Evolutionary conservation across 2,329 filamentous ascomycete species (phyloP).

Genomic region (Pseudogymnoascus sp.): DNA sequence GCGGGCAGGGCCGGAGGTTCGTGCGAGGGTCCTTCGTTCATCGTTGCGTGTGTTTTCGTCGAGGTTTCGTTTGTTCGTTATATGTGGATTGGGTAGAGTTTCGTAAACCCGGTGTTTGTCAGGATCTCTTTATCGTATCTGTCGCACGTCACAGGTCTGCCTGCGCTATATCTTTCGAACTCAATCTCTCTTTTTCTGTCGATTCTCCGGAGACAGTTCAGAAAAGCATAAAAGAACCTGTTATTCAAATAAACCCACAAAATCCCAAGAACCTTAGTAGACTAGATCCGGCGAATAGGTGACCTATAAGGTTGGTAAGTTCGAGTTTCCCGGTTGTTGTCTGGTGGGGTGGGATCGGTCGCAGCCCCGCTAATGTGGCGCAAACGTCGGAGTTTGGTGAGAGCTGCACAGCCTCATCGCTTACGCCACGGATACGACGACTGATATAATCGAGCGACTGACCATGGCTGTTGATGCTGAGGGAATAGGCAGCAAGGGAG

Average conservation of each 20-base stretch:
- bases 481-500: neutral
- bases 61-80: neutral
- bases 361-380: neutral
- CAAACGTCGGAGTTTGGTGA: neutral
- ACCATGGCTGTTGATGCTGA: neutral
- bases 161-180: neutral
- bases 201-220: neutral
- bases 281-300: neutral
- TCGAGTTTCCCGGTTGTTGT: neutral
- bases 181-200: neutral
- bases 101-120: neutral
- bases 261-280: neutral
- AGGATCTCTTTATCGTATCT: neutral
- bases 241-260: conserved; percentile 3
- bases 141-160: neutral
- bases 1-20: conserved; percentile 52
- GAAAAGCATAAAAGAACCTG: neutral
- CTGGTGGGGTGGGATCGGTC: neutral
- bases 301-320: neutral
- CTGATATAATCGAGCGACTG: neutral
- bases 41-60: neutral
- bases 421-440: neutral
- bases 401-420: neutral
- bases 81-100: neutral
- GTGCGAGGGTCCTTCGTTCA: conserved; percentile 27